These are phyloP conservation scores for Neoscytalidium dimidiatum DNA, from an alignment of 2,329 filamentous ascomycete genomes.

Conservation along the genomic window DNA sequence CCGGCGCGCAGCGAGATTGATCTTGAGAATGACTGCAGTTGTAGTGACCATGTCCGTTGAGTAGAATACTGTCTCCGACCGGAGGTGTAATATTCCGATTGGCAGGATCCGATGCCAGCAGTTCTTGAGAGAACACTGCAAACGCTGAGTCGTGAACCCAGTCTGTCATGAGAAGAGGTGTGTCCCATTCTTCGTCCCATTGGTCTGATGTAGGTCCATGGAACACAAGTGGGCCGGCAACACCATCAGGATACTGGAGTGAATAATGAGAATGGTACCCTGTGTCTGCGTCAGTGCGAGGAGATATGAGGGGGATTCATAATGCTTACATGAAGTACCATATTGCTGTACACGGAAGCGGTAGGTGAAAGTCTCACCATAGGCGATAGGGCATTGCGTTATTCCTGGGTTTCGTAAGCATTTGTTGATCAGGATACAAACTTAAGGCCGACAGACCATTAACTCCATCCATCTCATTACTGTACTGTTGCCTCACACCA, in stretches of 20 bases:
- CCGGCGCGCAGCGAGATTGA: slow-evolving; percentile 1
- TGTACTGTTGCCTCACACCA: slow-evolving; percentile 33
- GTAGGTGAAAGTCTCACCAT: slow-evolving; percentile 32
- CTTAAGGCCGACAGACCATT: background rate
- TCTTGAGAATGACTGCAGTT: background rate
- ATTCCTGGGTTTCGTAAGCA: slow-evolving; percentile 26
- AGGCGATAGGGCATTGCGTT: slow-evolving; percentile 37
- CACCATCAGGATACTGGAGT: slow-evolving; percentile 46
- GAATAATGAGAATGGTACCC: slow-evolving; percentile 45
- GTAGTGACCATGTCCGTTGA: slow-evolving; percentile 14
- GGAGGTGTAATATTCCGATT: background rate
- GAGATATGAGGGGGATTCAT: background rate
- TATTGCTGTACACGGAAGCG: slow-evolving; percentile 32
- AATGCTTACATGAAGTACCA: slow-evolving; percentile 34
- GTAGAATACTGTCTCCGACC: slow-evolving; percentile 9
- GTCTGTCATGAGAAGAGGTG: slow-evolving; percentile 59
- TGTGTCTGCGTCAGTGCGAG: background rate
- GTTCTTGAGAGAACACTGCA: slow-evolving; percentile 14
- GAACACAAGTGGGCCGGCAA: slow-evolving; percentile 42
- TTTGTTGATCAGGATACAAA: background rate
- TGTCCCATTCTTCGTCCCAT: slow-evolving; percentile 63
- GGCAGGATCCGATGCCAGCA: background rate
- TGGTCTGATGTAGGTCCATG: slow-evolving; percentile 47
- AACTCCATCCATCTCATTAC: slow-evolving; percentile 39
- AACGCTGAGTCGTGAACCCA: slow-evolving; percentile 54